These are phyloP conservation scores for Umbellularia californica DNA, from an alignment of 164 flowering plant genomes.

Conservation along the genomic window DNA sequence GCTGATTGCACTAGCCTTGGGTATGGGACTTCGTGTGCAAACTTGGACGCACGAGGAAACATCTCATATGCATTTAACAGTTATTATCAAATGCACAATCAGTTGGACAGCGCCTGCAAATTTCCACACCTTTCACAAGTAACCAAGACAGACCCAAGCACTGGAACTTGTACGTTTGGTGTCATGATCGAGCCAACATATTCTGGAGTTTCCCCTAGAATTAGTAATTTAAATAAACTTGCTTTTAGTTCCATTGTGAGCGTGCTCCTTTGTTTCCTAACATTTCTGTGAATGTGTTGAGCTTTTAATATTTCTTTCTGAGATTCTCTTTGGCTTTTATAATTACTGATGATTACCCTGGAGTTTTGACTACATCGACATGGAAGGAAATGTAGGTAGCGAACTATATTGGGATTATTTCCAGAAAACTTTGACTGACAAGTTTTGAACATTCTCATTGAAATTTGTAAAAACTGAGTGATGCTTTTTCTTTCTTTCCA, in stretches of 20 bases:
- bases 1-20: slow-evolving; percentile 88
- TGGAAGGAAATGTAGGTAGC: too few species aligned
- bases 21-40: slow-evolving; percentile 61
- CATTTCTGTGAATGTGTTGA: slow-evolving; percentile 18
- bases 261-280: slow-evolving; percentile 19
- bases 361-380: too few species aligned
- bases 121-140: slow-evolving; percentile 46
- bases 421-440: too few species aligned
- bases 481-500: too few species aligned
- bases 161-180: slow-evolving; percentile 45
- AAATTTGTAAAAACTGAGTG: too few species aligned
- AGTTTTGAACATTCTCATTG: too few species aligned
- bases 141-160: slow-evolving; percentile 55
- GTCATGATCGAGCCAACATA: slow-evolving; percentile 57
- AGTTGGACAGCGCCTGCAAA: slow-evolving; percentile 63
- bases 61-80: slow-evolving; percentile 83
- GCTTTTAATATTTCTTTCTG: neutral
- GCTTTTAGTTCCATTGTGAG: slow-evolving; percentile 10
- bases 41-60: slow-evolving; percentile 60
- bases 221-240: slow-evolving; percentile 6
- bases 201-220: slow-evolving; percentile 22
- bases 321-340: too few species aligned
- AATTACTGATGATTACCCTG: too few species aligned
- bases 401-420: too few species aligned
- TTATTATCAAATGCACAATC: slow-evolving; percentile 68